phyloP scores from a whole-genome alignment of 805 yeast genomes.

The Maudiozyma saulgeensis region DNA sequence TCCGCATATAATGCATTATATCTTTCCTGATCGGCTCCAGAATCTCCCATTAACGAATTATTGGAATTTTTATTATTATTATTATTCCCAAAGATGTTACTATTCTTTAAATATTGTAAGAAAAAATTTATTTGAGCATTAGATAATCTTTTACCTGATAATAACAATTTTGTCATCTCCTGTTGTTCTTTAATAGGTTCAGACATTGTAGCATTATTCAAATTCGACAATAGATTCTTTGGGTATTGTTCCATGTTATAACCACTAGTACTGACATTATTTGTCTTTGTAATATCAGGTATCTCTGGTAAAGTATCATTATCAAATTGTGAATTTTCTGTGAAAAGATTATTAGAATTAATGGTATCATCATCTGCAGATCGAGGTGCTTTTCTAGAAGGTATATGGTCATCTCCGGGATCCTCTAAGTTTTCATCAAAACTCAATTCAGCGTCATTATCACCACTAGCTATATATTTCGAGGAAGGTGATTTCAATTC shows the following conservation, averaged over 20 bases:
- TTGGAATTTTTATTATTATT: slow-evolving; percentile 18
- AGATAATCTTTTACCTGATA: slow-evolving; percentile 22
- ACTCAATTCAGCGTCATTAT: not conserved
- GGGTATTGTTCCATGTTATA: not conserved
- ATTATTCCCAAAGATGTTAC: slow-evolving; percentile 4
- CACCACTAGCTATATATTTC: not conserved
- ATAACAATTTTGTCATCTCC: slow-evolving; percentile 15
- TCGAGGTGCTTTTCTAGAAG: not conserved
- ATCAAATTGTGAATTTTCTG: slow-evolving; percentile 27
- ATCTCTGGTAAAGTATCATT: slow-evolving; percentile 22
- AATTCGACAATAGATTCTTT: slow-evolving; percentile 14
- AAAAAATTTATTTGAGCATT: slow-evolving; percentile 22
- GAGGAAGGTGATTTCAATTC: slow-evolving; percentile 1
- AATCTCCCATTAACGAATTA: slow-evolving; percentile 6
- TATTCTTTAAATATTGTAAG: slow-evolving; percentile 11
- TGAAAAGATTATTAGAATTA: slow-evolving; percentile 20
- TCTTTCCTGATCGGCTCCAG: slow-evolving; percentile 2
- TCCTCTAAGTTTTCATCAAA: not conserved
- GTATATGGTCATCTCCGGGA: not conserved
- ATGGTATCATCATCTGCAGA: slow-evolving; percentile 16
- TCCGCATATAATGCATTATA: slow-evolving; percentile 12
- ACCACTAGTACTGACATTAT: not conserved
- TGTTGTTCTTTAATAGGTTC: slow-evolving; percentile 28
- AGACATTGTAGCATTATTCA: slow-evolving; percentile 17
- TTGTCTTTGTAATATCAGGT: not conserved